phyloP scores from a whole-genome alignment of 2,329 filamentous ascomycete species.

The Bertia moriformis region DNA sequence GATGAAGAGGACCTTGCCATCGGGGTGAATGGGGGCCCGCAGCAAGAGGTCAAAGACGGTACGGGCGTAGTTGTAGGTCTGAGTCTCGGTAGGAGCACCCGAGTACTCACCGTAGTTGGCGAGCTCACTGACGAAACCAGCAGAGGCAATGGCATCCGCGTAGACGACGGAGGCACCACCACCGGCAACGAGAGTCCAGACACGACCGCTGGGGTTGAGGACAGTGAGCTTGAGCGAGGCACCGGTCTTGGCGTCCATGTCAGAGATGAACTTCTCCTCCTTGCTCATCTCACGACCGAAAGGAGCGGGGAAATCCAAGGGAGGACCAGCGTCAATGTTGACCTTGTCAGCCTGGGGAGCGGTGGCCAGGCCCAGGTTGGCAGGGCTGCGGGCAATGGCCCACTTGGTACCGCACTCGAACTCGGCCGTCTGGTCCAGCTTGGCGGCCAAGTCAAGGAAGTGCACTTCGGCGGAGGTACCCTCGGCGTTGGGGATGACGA shows the following conservation, averaged over 20 bases:
- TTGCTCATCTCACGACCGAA: constrained; percentile 98
- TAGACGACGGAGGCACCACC: constrained; percentile 99
- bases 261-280: constrained; percentile 97
- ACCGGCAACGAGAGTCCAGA: constrained; percentile 97
- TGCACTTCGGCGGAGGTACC: constrained; percentile 86
- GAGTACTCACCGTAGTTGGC: constrained; percentile 99
- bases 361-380: constrained; percentile 70
- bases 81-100: constrained; percentile 92
- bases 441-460: constrained; percentile 97
- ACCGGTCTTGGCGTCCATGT: constrained; percentile 98
- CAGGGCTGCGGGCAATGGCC: constrained; percentile 85
- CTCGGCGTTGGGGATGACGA: constrained; percentile 88
- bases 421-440: constrained; percentile 97
- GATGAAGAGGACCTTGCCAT: constrained; percentile 98
- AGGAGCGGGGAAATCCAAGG: constrained; percentile 96
- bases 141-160: constrained; percentile 92
- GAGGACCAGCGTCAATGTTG: constrained; percentile 88
- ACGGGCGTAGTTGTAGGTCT: constrained; percentile 97
- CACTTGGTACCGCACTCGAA: constrained; percentile 99
- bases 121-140: constrained; percentile 86
- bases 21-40: constrained; percentile 65
- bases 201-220: constrained; percentile 76
- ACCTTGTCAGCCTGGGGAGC: constrained; percentile 58
- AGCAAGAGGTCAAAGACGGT: constrained; percentile 97
- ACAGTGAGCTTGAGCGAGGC: constrained; percentile 97